These are phyloP conservation scores for Penicillium desertorum DNA, from an alignment of 495 filamentous ascomycete species.

Conservation along the genomic window DNA sequence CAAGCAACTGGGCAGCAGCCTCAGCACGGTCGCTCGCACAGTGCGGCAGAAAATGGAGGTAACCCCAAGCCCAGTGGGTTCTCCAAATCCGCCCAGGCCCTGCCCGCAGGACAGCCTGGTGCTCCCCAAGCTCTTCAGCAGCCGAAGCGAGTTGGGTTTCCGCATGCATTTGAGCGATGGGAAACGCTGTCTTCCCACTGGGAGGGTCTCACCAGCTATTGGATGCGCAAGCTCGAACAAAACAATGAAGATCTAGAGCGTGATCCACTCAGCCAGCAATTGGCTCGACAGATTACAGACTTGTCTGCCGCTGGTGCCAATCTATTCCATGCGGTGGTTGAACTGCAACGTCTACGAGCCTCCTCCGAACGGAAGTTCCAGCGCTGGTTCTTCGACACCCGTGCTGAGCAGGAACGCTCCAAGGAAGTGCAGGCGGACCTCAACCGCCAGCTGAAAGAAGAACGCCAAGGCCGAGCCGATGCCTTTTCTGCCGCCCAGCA, in stretches of 20 bases:
- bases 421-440: conserved; percentile 83
- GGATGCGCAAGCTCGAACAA: conserved; percentile 88
- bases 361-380: conserved; percentile 97
- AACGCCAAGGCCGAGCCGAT: conserved; percentile 67
- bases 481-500: conserved; percentile 61
- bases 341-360: conserved; percentile 91
- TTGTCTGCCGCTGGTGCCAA: conserved; percentile 95
- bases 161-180: conserved; percentile 97
- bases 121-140: conserved; percentile 41
- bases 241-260: conserved; percentile 80
- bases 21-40: conserved; percentile 29
- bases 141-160: conserved; percentile 60
- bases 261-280: conserved; percentile 80
- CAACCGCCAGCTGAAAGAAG: conserved; percentile 67
- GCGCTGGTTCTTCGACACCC: conserved; percentile 96
- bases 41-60: conserved; percentile 26
- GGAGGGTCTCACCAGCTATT: conserved; percentile 96
- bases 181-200: conserved; percentile 95
- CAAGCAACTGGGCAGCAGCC: conserved; percentile 34
- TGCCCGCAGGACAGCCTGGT: conserved; percentile 28
- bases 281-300: conserved; percentile 92
- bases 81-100: conserved; percentile 31
- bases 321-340: conserved; percentile 95
- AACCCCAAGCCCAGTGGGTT: conserved; percentile 16
- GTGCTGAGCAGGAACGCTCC: conserved; percentile 79